phyloP scores from a whole-genome alignment of 441 rosid species.

The Gossypium schwendimanii region DNA sequence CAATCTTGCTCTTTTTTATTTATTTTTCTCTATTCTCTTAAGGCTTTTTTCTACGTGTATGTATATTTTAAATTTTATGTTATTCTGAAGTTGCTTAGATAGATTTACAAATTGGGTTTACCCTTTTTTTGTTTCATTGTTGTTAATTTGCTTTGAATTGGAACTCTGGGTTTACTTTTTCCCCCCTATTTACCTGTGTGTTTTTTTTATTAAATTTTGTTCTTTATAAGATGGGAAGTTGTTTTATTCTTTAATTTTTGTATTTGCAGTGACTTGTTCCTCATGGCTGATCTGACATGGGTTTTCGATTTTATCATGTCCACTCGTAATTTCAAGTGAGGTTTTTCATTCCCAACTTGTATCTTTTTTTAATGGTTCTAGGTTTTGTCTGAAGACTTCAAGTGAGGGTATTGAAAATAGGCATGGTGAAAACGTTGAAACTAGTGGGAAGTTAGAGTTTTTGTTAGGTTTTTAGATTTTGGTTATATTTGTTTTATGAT shows the following conservation, averaged over 20 bases:
- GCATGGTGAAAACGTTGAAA: conserved; percentile 23
- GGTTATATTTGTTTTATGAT: conserved; percentile 13
- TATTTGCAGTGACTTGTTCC: conserved; percentile 26
- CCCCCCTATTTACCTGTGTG: not conserved
- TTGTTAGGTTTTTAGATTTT: conserved; percentile 15
- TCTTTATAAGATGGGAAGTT: conserved; percentile 10
- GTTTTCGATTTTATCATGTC: conserved; percentile 5
- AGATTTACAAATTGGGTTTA: not conserved
- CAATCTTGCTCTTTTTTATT: conserved; percentile 21
- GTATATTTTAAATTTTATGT: not conserved
- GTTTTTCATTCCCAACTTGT: not conserved
- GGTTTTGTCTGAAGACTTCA: conserved; percentile 12
- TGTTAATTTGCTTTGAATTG: not conserved
- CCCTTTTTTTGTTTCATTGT: not conserved
- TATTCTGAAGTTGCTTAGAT: not conserved
- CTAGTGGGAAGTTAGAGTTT: conserved; percentile 12
- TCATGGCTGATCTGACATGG: conserved; percentile 35
- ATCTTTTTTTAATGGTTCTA: conserved; percentile 10
- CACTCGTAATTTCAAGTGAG: conserved; percentile 7
- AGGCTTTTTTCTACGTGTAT: not conserved
- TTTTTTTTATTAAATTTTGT: not conserved
- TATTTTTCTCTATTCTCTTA: not conserved
- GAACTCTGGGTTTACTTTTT: not conserved
- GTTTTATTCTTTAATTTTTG: conserved; percentile 21
- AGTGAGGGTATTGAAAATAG: not conserved